A percentile compares a stretch with the other conserved stretches of the same genome.
phyloP scores from a whole-genome alignment of 2,329 filamentous ascomycete species.

The Beauveria asiatica region DNA sequence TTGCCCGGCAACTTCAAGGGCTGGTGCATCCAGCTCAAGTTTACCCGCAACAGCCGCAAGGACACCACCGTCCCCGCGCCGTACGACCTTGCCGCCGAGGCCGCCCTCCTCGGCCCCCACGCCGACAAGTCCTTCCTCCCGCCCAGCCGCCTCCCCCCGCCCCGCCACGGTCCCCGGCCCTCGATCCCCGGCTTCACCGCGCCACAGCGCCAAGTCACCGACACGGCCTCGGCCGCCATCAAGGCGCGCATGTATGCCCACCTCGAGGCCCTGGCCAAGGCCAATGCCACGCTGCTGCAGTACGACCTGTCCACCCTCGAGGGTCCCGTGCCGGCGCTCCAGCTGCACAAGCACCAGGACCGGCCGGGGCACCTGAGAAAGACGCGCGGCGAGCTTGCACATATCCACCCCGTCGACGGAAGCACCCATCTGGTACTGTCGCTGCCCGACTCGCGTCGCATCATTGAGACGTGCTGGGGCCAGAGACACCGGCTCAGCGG shows the following conservation, averaged over 20 bases:
- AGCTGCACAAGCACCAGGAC: slow-evolving; percentile 9
- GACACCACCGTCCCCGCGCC: slow-evolving; percentile 18
- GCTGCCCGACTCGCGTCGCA: slow-evolving; percentile 26
- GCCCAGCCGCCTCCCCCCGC: background rate
- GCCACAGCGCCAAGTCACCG: slow-evolving; percentile 15
- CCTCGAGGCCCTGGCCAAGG: slow-evolving; percentile 8
- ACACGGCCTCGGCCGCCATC: slow-evolving; percentile 7
- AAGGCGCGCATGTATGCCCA: slow-evolving; percentile 13
- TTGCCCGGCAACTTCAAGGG: slow-evolving; percentile 32
- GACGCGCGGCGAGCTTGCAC: slow-evolving; percentile 24
- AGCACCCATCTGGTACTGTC: slow-evolving; percentile 30
- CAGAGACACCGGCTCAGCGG: slow-evolving; percentile 27
- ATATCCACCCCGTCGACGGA: slow-evolving; percentile 28
- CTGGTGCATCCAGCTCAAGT: slow-evolving; percentile 23
- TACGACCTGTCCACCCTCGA: slow-evolving; percentile 13
- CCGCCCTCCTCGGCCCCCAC: slow-evolving; percentile 13
- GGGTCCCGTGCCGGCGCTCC: slow-evolving; percentile 15
- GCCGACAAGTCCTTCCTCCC: slow-evolving; percentile 12
- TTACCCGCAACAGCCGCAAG: slow-evolving; percentile 15
- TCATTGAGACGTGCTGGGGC: slow-evolving; percentile 29
- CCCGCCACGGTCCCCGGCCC: slow-evolving; percentile 12
- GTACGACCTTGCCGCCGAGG: slow-evolving; percentile 17
- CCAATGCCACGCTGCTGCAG: slow-evolving; percentile 11
- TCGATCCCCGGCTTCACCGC: slow-evolving; percentile 13
- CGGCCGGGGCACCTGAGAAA: slow-evolving; percentile 6